Base-by-base conservation (phyloP, 352 stramenopile genomes). In the Elongisporangium prolatum region DNA sequence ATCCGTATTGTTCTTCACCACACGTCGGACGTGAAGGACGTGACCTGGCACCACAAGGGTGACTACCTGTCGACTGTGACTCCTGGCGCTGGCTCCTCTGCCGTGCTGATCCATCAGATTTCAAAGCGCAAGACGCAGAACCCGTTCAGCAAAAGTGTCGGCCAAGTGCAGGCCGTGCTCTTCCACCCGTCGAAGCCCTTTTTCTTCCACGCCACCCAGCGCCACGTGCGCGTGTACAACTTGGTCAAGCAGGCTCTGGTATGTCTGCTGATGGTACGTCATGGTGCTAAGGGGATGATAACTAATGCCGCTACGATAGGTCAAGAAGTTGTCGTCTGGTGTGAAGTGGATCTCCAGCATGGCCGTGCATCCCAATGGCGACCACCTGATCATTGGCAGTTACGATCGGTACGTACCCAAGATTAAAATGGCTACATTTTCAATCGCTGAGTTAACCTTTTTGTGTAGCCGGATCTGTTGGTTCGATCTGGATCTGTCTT, bases 111-210 rank as follows among this genome's bases (percentile, higher is more conserved):
- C 65, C 98, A 99, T 70, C 97, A 99, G 71, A 72, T 99, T n/a
- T 98, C 89, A 54, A 98, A 98, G 77, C 89, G 91, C 48, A 89
- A 92, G 56, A 97, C 94, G 18, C 96, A 99, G 69, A 98, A 98
- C 60, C 97, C 97, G 52, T 98, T 99, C 77, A 86, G 77, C 34
- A 97, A 98, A 76, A 98, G 97, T 50, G 78, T 96, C 14, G 89
- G 83, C 50, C 82, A 97, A 62, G 91, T 98, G 20, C 97, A 99
- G 76, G 84, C 86, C 48, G 94, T 98, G 40, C 88, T 94, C 11
- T 99, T 99, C 82, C 97, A 99, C 74, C 97, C 96, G 44, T 96
- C 88, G 57, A 99, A 99, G 80, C 97, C 98, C 6, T 99, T 99
- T 72, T 93, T 99, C 63, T 99, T 99, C 80, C 96, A 99, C 25